These are phyloP conservation scores for Fusarium neocosmosporiellum DNA, from an alignment of 2,329 filamentous ascomycete species.

Conservation along the genomic window DNA sequence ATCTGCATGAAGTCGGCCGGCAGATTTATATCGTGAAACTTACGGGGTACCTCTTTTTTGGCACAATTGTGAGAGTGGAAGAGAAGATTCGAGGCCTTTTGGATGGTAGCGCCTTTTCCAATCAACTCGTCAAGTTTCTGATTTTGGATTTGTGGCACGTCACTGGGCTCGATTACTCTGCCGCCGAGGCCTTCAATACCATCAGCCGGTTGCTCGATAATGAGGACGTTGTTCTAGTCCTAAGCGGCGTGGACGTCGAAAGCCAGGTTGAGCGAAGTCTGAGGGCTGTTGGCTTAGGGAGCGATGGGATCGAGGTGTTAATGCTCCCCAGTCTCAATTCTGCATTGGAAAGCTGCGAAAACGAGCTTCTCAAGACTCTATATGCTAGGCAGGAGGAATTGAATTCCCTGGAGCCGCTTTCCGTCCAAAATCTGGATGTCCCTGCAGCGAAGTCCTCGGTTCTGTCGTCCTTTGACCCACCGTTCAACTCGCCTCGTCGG, in stretches of 20 bases:
- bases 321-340: slow-evolving; percentile 92
- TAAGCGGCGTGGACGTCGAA: slow-evolving; percentile 84
- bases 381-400: slow-evolving; percentile 76
- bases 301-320: slow-evolving; percentile 77
- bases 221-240: slow-evolving; percentile 81
- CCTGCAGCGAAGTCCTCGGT: slow-evolving; percentile 51
- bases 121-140: slow-evolving; percentile 86
- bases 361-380: slow-evolving; percentile 86
- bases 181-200: slow-evolving; percentile 92
- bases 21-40: slow-evolving; percentile 95
- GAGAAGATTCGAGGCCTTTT: slow-evolving; percentile 85
- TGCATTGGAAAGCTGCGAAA: slow-evolving; percentile 93
- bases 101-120: slow-evolving; percentile 81
- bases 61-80: slow-evolving; percentile 95
- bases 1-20: slow-evolving; percentile 85
- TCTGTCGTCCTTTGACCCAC: slow-evolving; percentile 50
- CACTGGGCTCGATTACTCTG: slow-evolving; percentile 93
- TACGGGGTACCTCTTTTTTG: slow-evolving; percentile 94
- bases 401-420: slow-evolving; percentile 55
- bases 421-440: slow-evolving; percentile 60
- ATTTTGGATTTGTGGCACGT: slow-evolving; percentile 91
- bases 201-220: slow-evolving; percentile 85
- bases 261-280: slow-evolving; percentile 82
- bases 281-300: slow-evolving; percentile 83
- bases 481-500: slow-evolving; percentile 82